phyloP scores from a whole-genome alignment of 2,329 filamentous ascomycete species.

The Gremmenia infestans region DNA sequence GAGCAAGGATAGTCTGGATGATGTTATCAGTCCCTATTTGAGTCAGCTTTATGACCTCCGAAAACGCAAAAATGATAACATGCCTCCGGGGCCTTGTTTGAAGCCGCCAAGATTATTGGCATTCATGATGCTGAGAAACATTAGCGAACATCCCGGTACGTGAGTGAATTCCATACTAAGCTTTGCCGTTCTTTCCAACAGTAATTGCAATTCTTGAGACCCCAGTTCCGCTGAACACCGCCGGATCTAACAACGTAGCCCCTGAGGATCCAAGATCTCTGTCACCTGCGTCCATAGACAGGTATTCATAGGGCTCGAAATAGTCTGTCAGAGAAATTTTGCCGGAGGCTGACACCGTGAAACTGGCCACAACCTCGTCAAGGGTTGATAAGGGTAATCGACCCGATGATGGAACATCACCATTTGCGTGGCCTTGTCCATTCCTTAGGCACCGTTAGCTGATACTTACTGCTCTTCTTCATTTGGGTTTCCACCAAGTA shows the following conservation, averaged over 20 bases:
- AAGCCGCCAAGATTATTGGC: slow-evolving; percentile 32
- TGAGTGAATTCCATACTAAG: slow-evolving; percentile 27
- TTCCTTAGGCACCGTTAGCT: slow-evolving; percentile 17
- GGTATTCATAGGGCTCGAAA: slow-evolving; percentile 51
- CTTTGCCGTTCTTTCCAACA: slow-evolving; percentile 47
- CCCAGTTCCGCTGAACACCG: slow-evolving; percentile 39
- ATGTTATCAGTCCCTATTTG: slow-evolving; percentile 35
- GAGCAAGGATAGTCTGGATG: slow-evolving; percentile 40
- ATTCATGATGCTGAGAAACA: slow-evolving; percentile 29
- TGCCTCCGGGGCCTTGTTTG: slow-evolving; percentile 28
- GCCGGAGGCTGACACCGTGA: slow-evolving; percentile 38
- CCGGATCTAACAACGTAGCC: slow-evolving; percentile 40
- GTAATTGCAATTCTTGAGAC: slow-evolving; percentile 44
- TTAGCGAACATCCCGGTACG: not conserved
- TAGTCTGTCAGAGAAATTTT: slow-evolving; percentile 46
- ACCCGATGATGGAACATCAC: slow-evolving; percentile 33
- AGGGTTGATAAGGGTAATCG: slow-evolving; percentile 33
- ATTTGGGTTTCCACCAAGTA: slow-evolving; percentile 5
- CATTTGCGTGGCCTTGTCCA: slow-evolving; percentile 33
- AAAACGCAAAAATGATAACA: not conserved
- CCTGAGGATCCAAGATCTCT: slow-evolving; percentile 44
- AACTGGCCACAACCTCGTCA: slow-evolving; percentile 42
- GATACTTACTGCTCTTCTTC: no score
- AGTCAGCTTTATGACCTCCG: not conserved
- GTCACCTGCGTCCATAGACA: slow-evolving; percentile 44